Evolutionary conservation across 1,284 basidiomycete genomes (phyloP), one percentile per base, ranked within the genome.

Genomic region (Ganoderma leucocontextum): DNA sequence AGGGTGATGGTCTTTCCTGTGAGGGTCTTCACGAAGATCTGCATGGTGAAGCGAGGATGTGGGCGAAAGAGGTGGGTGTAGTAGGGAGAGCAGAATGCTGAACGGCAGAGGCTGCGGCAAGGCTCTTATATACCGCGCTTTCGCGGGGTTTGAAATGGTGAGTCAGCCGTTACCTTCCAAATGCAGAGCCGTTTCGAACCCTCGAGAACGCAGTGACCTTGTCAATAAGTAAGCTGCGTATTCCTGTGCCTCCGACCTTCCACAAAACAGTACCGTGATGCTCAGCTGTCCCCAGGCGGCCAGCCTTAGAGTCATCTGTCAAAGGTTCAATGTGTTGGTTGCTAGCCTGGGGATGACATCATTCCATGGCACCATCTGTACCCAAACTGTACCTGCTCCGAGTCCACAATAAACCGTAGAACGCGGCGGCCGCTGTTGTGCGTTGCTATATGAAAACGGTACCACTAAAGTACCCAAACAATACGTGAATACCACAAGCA

Each of bases 1-100:
- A 94, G 88, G 67, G 93, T 94, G 84, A 95, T 95, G 68, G 94
- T 94, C 88, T 95, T 96, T 75, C 95, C 95, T 49, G 95, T 96
- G 66, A 96, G 84, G 70, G 89, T 91, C 83, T 94, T 94, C 35
- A 94, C 92, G 78, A 95, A 94, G 78, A 94, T 94, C 82, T 94
- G 92, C 93, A 94, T 94, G 65, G 49, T 78, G 60, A 33, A 44
- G 19, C 53, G 68, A 47, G 65, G 61, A 59, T 62, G 58, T 41
- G 66, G 39, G 39, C 38, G 47, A 49, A 60, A 63, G 63, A 60
- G 70, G 61, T 58, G 42, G 69, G 42, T 66, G 70, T 47, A 70
- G 65, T 44, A 55, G 58, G 63, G 61, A 68, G 66, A 64, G 64
- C 38, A 44, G 69, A 53, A 64, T 63, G 55, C 15, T 42, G 44